Conservation (phyloP, 2,329 filamentous ascomycete genomes). For the Hymenoscyphus infarciens region DNA sequence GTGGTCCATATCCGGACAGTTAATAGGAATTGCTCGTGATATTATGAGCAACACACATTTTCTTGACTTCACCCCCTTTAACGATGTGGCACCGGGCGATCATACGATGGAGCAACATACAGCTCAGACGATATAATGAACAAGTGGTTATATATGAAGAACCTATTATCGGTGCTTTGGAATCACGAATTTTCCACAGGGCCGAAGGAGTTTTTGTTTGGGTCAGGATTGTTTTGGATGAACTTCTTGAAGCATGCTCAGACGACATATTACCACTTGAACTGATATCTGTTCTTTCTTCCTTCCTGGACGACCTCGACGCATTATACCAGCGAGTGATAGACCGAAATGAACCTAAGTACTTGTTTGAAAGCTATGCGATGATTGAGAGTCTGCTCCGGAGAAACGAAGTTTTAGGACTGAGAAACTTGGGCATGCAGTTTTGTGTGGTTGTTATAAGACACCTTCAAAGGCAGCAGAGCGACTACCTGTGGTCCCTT, state of each 20-base stretch:
- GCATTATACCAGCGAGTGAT: background rate
- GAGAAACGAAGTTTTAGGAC: background rate
- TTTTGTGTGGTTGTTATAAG: background rate
- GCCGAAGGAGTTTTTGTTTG: conserved; percentile 7
- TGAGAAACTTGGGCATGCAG: background rate
- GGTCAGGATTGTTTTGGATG: conserved; percentile 6
- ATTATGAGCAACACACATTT: too few species aligned
- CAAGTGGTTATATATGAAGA: too few species aligned
- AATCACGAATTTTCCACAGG: background rate
- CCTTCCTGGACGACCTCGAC: conserved; percentile 1
- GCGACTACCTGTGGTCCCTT: background rate
- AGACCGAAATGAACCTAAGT: background rate
- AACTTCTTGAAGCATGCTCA: background rate
- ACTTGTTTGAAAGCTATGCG: background rate
- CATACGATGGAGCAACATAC: too few species aligned
- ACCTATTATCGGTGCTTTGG: background rate
- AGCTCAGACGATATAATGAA: too few species aligned
- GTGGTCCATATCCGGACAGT: too few species aligned
- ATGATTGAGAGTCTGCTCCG: background rate
- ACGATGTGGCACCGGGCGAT: too few species aligned
- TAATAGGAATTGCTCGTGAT: too few species aligned
- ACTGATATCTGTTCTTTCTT: background rate
- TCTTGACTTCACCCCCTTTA: too few species aligned
- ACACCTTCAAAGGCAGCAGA: background rate
- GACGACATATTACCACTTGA: background rate